Percentiles rank a stretch among this genome's conserved stretches.
phyloP scores from a whole-genome alignment of 106 monocot genomes.

The Xerophyta viscosa region DNA sequence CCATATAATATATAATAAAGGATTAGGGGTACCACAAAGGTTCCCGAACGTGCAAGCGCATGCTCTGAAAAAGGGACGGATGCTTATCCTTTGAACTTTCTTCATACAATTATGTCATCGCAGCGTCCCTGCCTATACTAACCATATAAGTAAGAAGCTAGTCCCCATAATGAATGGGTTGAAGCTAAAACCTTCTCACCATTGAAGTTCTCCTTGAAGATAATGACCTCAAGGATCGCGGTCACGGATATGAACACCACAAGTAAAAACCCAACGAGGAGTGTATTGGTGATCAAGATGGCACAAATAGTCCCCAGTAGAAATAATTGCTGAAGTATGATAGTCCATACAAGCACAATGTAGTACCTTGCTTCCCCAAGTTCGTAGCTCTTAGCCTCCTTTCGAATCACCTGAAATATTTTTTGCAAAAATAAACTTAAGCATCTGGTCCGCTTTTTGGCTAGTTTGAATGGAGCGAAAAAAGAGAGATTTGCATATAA shows the following conservation, averaged over 20 bases:
- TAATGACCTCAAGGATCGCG: background rate
- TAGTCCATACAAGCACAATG: background rate
- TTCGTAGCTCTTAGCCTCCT: conserved; percentile 7
- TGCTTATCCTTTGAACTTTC: background rate
- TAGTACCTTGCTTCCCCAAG: conserved; percentile 18
- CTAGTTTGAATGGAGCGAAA: too few relatives aligned
- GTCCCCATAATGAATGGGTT: conserved; percentile 22
- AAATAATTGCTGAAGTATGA: conserved; percentile 11
- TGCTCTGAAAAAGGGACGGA: too few relatives aligned
- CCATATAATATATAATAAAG: too few relatives aligned
- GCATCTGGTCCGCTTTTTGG: too few relatives aligned
- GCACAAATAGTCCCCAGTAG: conserved; percentile 9
- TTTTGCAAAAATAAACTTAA: too few relatives aligned
- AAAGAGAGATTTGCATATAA: too few relatives aligned
- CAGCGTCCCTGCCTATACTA: conserved; percentile 5
- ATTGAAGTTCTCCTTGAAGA: conserved; percentile 20
- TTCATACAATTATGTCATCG: background rate
- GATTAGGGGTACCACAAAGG: too few relatives aligned
- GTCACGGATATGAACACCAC: conserved; percentile 5
- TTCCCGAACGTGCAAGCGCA: too few relatives aligned
- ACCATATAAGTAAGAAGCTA: conserved; percentile 20
- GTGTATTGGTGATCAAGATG: conserved; percentile 5
- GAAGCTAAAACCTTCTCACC: conserved; percentile 14
- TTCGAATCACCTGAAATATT: conserved; percentile 15
- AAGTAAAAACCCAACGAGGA: conserved; percentile 11